A percentile compares a stretch with the other conserved stretches of the same genome.
phyloP scores from a whole-genome alignment of 148 eudicot genomes.

The Dysphania ambrosioides region DNA sequence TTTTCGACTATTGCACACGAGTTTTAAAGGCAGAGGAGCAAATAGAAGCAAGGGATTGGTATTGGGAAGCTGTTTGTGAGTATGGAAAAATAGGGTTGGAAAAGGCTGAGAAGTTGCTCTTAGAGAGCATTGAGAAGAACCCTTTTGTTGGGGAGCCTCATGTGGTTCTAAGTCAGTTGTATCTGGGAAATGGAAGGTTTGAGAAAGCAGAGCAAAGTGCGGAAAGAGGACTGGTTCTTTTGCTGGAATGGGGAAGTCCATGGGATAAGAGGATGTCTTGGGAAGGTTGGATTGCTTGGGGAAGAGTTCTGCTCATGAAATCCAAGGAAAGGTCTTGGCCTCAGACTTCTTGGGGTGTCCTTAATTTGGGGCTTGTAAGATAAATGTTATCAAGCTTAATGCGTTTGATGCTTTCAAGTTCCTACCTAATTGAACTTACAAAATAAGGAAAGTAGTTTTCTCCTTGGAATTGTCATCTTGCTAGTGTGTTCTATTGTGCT shows the following conservation, averaged over 20 bases:
- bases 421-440: too few species aligned
- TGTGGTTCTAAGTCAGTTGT: conserved; percentile 71
- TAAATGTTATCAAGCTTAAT: conserved; percentile 9
- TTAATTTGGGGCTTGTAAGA: conserved; percentile 76
- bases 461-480: not conserved
- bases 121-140: conserved; percentile 58
- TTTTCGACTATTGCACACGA: conserved; percentile 58
- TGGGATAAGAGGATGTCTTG: conserved; percentile 98
- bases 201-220: conserved; percentile 66
- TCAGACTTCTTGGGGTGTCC: conserved; percentile 69
- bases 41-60: conserved; percentile 62
- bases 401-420: not conserved
- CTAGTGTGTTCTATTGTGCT: not conserved
- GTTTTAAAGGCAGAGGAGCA: conserved; percentile 57
- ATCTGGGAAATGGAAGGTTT: conserved; percentile 52
- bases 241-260: conserved; percentile 89
- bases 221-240: conserved; percentile 50
- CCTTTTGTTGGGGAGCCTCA: conserved; percentile 85
- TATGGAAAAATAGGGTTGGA: conserved; percentile 33
- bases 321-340: conserved; percentile 87
- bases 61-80: conserved; percentile 80
- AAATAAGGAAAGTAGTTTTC: not conserved
- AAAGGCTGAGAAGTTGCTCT: conserved; percentile 48
- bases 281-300: conserved; percentile 99
- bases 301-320: conserved; percentile 75